Evolutionary conservation across 257 asterid genomes (phyloP), one percentile per base, ranked within the genome.

Genomic region (Cynanchum wilfordii): DNA sequence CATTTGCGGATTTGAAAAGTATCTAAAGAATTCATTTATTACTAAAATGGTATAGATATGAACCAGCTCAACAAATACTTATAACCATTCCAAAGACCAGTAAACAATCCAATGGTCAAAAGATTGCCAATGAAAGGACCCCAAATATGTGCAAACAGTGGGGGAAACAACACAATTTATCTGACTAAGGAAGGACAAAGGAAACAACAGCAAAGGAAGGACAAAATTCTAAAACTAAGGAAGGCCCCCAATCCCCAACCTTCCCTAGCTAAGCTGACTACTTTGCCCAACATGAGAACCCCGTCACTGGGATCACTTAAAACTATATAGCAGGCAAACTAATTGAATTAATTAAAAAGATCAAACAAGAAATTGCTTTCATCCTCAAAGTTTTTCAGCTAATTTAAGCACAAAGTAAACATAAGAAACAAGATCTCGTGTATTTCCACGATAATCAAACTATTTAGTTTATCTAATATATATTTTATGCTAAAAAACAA

Each of bases 401-500:
- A 56, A 78, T 63, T 68, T 71, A 73, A 68, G 59, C 78, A 66
- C 50, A 57, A 77, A 45, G 65, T 67, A 66, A n/a, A 51, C 45
- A 42, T 62, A 62, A 72, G 73, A 50, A 70, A 77, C 76, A 27
- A 73, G 40, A n/a, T 25, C 20, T 76, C 54, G 74, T 62, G 64
- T 60, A 24, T 70, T 60, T 63, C 73, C 70, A 69, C 60, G 58
- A 57, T 17, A 38, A 27, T 13, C 55, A 50, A 72, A 76, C 78
- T 47, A 78, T 74, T 64, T 76, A 69, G 10, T 44, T 33, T 22
- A 51, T 69, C 81, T 57, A 33, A 8, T 7, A 42, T 42, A 77
- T 83, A 89, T 87, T 89, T 86, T 83, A 87, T 87, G 93, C 85
- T 66, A 65, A 33, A 76, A 50, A 27, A 58, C 10, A 71, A 62